Base-by-base conservation (phyloP, 352 stramenopile genomes). In the Phytophthora hybrid region DNA sequence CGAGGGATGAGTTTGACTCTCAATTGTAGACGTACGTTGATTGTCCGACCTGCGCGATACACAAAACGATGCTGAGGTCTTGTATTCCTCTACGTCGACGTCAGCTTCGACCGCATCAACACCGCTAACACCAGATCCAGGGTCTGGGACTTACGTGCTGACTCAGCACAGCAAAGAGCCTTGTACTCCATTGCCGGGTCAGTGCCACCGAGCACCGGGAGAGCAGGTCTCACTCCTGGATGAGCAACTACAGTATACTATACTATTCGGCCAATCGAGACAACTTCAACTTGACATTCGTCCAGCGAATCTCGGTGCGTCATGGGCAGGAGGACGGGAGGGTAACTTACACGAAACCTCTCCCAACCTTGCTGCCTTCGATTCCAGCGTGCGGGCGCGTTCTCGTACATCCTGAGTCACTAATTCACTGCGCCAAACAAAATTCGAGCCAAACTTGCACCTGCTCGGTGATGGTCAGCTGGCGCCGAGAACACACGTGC, bases 281-380 rank as follows among this genome's bases (percentile, higher is more conserved):
- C 16, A 52, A 52, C 44, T 52, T 52, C n/a, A 52, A 52, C 44
- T 52, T 52, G 44, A 52, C 44, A 2, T 52, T 26, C 44, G 44
- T 26, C 16, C 44, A 52, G 44, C 37, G 37, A 18, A 44, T 18
- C 11, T 39, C 10, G 32, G 32, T 39, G 32, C 32, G 10, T 31
- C 26, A 31, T 31, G 26, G 26, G 26, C 26, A 31, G 26, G 26
- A 31, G 26, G 26, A 31, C 26, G 26, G 3, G 26, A n/a, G n/a
- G n/a, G n/a, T n/a, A n/a, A n/a, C n/a, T n/a, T 3, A 31, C 26
- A 7, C 26, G 26, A 31, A 31, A 31, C 26, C 26, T 31, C 26
- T 31, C 3, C 26, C 26, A 31, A 31, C 26, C 26, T 31, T 31
- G 26, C 6, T 31, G 26, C 26, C 3, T 31, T 31, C 26, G 26